Conservation (phyloP, 164 flowering plant species). For the Paratinospora sagittata region DNA sequence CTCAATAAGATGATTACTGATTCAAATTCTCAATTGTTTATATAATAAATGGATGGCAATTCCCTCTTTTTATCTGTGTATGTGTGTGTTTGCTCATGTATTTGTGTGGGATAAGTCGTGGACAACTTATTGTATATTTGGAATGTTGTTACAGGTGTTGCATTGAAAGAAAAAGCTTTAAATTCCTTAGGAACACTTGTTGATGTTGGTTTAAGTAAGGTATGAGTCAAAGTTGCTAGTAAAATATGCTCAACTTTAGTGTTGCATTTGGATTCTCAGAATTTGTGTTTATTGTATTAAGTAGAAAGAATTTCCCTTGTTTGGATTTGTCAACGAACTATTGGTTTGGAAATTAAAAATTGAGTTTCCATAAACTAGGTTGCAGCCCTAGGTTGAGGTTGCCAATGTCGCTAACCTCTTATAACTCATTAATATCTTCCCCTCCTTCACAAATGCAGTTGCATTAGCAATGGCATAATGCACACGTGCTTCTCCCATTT, state of each 20-base stretch:
- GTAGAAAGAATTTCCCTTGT: not conserved
- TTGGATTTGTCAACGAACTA: not conserved
- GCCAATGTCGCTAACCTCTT: no score
- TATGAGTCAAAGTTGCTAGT: constrained; percentile 20
- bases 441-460: no score
- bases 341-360: not conserved
- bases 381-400: no score
- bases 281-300: not conserved
- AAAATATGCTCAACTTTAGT: not conserved
- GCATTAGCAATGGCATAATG: no score
- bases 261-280: not conserved
- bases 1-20: not conserved
- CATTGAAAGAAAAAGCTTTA: constrained; percentile 48
- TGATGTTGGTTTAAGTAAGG: constrained; percentile 92
- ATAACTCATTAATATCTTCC: no score
- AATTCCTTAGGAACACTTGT: constrained; percentile 58
- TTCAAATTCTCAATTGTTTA: not conserved
- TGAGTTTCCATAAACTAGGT: not conserved
- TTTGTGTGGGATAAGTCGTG: not conserved
- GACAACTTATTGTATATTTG: not conserved
- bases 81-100: not conserved
- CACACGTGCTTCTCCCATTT: no score
- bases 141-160: constrained; percentile 47
- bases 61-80: not conserved
- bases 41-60: not conserved